Base-by-base conservation (phyloP, 2,329 filamentous ascomycete species). In the Colletotrichum sublineola region DNA sequence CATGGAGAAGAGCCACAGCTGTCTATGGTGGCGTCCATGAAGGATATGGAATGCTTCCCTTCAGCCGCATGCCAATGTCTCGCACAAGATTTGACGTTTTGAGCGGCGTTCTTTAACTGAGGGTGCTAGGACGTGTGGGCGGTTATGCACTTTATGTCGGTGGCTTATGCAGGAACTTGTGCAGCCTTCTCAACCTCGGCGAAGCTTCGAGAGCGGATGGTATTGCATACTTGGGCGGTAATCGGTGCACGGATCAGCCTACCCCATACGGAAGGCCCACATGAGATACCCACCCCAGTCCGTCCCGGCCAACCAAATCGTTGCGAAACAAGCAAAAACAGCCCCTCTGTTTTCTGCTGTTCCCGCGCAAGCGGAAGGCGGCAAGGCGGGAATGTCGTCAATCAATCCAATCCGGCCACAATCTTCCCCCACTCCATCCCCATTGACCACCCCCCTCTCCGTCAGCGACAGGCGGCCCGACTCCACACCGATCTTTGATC, bases 321-420 rank as follows among this genome's bases (percentile, higher is more conserved):
- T 14, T 42, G 55, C 53, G 48, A 65, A 69, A 65, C 42, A 63
- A 71, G 33, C 68, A 68, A 68, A 40, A 61, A 68, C 61, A 63
- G 58, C 42, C 70, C 66, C 69, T 70, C 70, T 70, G 60, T 65
- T 42, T 52, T 67, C 58, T 48, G 36, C 38, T 65, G 55, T 72
- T 72, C 53, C 70, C 55, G 66, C 60, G 70, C 70, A 61, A 65
- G 70, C 66, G 70, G 60, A 67, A 69, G 33, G 70, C 66, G 66
- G 70, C 67, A 65, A 57, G 70, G 70, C 67, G 70, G 67, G 67
- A 73, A 70, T 67, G 70, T 44, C 69, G 65, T 71, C 68, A 67
- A 55, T 69, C 69, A 64, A 69, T 71, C 69, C 66, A 69, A 69
- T 71, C 69, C 58, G 60, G 65, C 65, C 65, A 33, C 55, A 61